These are phyloP conservation scores for Emergomyces orientalis DNA, from an alignment of 2,329 filamentous ascomycete genomes.

Conservation along the genomic window DNA sequence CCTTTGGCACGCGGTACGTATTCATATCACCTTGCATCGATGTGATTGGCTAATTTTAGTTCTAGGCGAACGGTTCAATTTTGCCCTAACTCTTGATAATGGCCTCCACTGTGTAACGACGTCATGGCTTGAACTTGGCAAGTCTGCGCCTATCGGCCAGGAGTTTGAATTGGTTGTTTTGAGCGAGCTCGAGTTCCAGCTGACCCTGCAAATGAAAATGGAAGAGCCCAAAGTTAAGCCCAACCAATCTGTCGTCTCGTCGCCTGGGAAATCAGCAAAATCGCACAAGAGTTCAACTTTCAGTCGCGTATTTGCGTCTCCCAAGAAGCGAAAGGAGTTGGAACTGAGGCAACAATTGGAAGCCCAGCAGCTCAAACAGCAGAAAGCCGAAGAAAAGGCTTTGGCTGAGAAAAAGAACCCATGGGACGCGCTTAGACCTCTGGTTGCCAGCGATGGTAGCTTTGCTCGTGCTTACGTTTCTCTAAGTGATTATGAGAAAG, in stretches of 20 bases:
- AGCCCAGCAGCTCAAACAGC: slow-evolving; percentile 61
- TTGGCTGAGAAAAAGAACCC: slow-evolving; percentile 48
- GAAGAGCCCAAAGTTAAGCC: slow-evolving; percentile 61
- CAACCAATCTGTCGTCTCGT: slow-evolving; percentile 33
- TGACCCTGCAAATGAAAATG: slow-evolving; percentile 91
- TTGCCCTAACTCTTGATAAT: slow-evolving; percentile 95
- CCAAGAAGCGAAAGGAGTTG: slow-evolving; percentile 92
- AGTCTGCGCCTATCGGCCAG: slow-evolving; percentile 88
- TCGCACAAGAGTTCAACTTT: slow-evolving; percentile 75
- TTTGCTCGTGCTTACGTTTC: slow-evolving; percentile 92
- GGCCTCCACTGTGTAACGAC: slow-evolving; percentile 97
- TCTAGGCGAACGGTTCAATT: slow-evolving; percentile 79
- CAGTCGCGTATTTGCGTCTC: slow-evolving; percentile 83
- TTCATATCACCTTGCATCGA: background rate
- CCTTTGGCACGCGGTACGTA: slow-evolving; percentile 77
- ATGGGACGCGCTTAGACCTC: slow-evolving; percentile 77
- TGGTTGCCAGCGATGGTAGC: slow-evolving; percentile 84
- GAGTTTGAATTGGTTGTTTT: slow-evolving; percentile 97
- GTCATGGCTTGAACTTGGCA: slow-evolving; percentile 83
- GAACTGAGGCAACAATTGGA: slow-evolving; percentile 78
- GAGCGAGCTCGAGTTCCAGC: slow-evolving; percentile 96
- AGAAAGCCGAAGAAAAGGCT: slow-evolving; percentile 50
- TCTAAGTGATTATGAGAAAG: slow-evolving; percentile 80
- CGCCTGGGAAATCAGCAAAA: slow-evolving; percentile 56
- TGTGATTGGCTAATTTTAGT: slow-evolving; percentile 20